These are phyloP conservation scores for Aaosphaeria arxii DNA, from an alignment of 2,329 filamentous ascomycete species.

Conservation along the genomic window DNA sequence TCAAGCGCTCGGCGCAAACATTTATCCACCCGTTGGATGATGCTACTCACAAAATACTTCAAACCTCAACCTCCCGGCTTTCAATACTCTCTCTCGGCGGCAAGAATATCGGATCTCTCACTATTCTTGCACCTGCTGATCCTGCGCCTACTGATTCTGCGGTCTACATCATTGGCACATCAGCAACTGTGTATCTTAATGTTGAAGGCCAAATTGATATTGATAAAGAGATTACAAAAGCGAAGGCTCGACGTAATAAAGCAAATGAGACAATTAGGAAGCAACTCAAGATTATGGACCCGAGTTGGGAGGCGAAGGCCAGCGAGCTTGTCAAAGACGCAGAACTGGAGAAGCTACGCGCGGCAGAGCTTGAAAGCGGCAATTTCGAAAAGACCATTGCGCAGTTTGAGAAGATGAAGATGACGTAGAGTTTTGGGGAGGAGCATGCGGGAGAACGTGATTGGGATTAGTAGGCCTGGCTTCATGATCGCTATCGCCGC, in stretches of 20 bases:
- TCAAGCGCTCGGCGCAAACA: slow-evolving; percentile 58
- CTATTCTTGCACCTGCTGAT: slow-evolving; percentile 58
- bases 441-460: no score
- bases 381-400: slow-evolving; percentile 78
- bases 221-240: slow-evolving; percentile 78
- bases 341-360: slow-evolving; percentile 60
- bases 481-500: no score
- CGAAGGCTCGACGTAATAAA: slow-evolving; percentile 72
- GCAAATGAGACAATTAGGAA: slow-evolving; percentile 64
- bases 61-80: slow-evolving; percentile 63
- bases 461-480: no score
- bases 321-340: slow-evolving; percentile 66
- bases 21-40: slow-evolving; percentile 70
- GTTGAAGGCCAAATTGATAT: slow-evolving; percentile 82
- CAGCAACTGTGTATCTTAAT: slow-evolving; percentile 74
- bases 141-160: slow-evolving; percentile 71
- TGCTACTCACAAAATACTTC: slow-evolving; percentile 55
- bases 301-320: slow-evolving; percentile 73
- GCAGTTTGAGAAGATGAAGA: slow-evolving; percentile 82
- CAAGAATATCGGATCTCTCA: slow-evolving; percentile 66
- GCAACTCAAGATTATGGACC: slow-evolving; percentile 74
- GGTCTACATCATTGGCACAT: slow-evolving; percentile 73
- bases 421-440: slow-evolving; percentile 28
- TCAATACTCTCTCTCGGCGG: slow-evolving; percentile 77
- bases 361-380: slow-evolving; percentile 70